Evolutionary conservation across 2,329 filamentous ascomycete species (phyloP), one percentile per base, ranked within the genome.

Genomic region (Epicoccum sorghinum): DNA sequence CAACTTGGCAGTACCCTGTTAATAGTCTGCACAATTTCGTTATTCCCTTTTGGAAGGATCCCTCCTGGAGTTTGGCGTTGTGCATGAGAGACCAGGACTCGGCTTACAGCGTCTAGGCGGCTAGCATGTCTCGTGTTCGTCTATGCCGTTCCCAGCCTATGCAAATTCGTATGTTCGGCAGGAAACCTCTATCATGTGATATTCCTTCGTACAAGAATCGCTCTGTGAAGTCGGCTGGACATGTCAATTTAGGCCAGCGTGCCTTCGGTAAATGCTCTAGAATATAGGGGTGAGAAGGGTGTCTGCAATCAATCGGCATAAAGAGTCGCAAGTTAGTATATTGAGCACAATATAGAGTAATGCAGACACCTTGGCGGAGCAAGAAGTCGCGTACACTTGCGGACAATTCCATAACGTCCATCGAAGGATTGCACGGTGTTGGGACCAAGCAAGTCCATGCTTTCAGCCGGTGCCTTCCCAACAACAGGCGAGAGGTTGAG

Each of bases 91-190:
- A 23, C 13, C 18, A 48, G 13, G 22, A 25, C n/a, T 30, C 37
- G 24, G 30, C 27, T 33, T 32, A 23, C 36, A 38, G 52, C 52
- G 52, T 32, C 37, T 55, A 42, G 24, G 52, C 46, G 52, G 41
- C 46, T 50, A 50, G 38, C 2, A 14, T 14, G 30, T 41, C 30
- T 43, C 42, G 46, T 25, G 23, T 30, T 33, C n/a, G 7, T n/a
- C 13, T 29, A 40, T 22, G 36, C 27, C n/a, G 7, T 23, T 36
- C 14, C 5, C 29, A 25, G 22, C 23, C 9, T 18, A 36, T 37
- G 14, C 37, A 29, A 41, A 32, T 32, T 24, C 38, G 49, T 25
- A 41, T 25, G 29, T n/a, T 23, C 24, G 32, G 24, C n/a, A 22
- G n/a, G 14, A 18, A 7, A 23, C 24, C 29, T 32, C n/a, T 13